Percentiles rank a stretch among this genome's conserved stretches.
Conservation (phyloP, 805 yeast species). For the Candida nanaspora region DNA sequence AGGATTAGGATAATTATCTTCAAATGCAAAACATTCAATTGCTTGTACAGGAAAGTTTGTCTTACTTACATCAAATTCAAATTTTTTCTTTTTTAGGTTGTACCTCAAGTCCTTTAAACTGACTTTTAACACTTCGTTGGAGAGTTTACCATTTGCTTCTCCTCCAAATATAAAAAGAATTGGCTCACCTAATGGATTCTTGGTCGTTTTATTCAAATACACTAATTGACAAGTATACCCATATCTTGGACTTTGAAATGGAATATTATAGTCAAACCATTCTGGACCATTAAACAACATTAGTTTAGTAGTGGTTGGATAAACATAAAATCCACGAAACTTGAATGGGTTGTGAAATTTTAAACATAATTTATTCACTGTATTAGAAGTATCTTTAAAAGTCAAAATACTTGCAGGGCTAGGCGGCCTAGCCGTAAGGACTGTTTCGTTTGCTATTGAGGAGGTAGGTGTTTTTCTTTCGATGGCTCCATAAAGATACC, state of each 20-base stretch:
- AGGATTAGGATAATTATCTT: background rate
- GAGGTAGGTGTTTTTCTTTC: background rate
- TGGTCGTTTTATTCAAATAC: background rate
- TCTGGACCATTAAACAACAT: background rate
- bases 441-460: background rate
- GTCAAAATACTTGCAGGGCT: background rate
- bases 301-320: background rate
- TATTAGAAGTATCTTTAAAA: background rate
- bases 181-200: background rate
- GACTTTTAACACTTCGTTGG: background rate
- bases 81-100: background rate
- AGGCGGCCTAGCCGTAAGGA: background rate
- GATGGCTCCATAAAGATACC: background rate
- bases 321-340: background rate
- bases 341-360: background rate
- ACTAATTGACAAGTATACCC: background rate
- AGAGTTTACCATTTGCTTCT: background rate
- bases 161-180: background rate
- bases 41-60: no score
- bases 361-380: background rate
- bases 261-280: background rate
- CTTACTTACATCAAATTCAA: background rate
- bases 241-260: background rate
- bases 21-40: no score
- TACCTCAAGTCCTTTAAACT: background rate